Evolutionary conservation across 2,329 filamentous ascomycete species (phyloP).

Genomic region (Scedosporium minutisporum): DNA sequence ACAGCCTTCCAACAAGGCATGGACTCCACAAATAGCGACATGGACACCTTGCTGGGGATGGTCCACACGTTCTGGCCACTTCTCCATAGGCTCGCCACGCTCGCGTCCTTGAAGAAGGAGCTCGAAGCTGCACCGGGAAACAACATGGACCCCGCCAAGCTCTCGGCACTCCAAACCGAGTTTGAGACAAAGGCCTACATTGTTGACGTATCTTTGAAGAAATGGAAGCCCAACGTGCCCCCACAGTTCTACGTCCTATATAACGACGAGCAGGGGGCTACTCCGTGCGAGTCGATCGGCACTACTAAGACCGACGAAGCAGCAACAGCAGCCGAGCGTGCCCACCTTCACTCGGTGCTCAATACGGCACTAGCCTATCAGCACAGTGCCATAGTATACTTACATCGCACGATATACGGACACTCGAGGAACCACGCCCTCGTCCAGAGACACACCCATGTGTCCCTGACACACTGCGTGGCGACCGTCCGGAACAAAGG

Average conservation of each 20-base stretch:
- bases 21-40: conserved; percentile 24
- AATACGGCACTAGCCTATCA: conserved; percentile 53
- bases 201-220: conserved; percentile 44
- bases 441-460: conserved; percentile 44
- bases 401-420: conserved; percentile 45
- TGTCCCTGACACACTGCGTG: conserved; percentile 42
- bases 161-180: conserved; percentile 37
- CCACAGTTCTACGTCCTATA: conserved; percentile 21
- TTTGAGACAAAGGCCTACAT: conserved; percentile 41
- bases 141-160: conserved; percentile 29
- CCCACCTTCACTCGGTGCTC: conserved; percentile 41
- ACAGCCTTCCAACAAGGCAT: conserved; percentile 25
- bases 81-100: conserved; percentile 49
- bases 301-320: not conserved
- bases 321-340: conserved; percentile 21
- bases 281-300: not conserved
- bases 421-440: conserved; percentile 34
- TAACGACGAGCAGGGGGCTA: conserved; percentile 8
- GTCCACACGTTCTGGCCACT: conserved; percentile 54
- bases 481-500: conserved; percentile 45
- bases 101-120: conserved; percentile 42
- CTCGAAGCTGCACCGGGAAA: conserved; percentile 34
- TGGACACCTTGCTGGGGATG: conserved; percentile 52
- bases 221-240: conserved; percentile 45
- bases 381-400: conserved; percentile 47